phyloP scores from a whole-genome alignment of 768 basidiomycete genomes.

The Naganishia vishniacii region DNA sequence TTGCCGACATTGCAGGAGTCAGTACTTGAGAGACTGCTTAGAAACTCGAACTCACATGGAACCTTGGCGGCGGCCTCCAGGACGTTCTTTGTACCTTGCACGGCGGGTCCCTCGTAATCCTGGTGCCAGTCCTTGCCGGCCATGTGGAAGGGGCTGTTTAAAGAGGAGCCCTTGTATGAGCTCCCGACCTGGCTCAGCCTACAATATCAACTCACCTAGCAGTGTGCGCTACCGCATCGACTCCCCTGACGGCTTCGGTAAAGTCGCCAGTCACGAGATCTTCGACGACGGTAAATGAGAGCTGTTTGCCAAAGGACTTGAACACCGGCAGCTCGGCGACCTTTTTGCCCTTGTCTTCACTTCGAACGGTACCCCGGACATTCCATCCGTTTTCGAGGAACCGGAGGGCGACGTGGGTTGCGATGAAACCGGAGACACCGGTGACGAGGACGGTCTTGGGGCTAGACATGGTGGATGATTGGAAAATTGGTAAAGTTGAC shows the following conservation, averaged over 20 bases:
- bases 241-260: conserved; percentile 34
- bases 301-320: conserved; percentile 29
- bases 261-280: conserved; percentile 39
- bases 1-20: neutral
- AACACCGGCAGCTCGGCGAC: conserved; percentile 29
- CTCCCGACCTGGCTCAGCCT: neutral
- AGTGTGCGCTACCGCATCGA: conserved; percentile 27
- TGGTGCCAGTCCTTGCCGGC: conserved; percentile 30
- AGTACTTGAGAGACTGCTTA: too few species aligned
- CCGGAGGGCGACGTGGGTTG: conserved; percentile 36
- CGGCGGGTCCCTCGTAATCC: conserved; percentile 34
- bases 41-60: conserved; percentile 25
- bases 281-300: conserved; percentile 36
- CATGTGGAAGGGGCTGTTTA: conserved; percentile 36
- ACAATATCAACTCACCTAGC: neutral
- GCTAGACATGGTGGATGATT: conserved; percentile 15
- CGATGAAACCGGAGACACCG: conserved; percentile 41
- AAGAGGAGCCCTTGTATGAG: neutral
- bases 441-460: conserved; percentile 36
- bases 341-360: conserved; percentile 30
- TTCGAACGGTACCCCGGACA: conserved; percentile 42
- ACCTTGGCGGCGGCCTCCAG: conserved; percentile 36
- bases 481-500: neutral
- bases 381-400: conserved; percentile 40
- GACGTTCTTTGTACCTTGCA: conserved; percentile 36